Conservation (phyloP, 371 early-diverging fungal species). For the Mucor indicus region DNA sequence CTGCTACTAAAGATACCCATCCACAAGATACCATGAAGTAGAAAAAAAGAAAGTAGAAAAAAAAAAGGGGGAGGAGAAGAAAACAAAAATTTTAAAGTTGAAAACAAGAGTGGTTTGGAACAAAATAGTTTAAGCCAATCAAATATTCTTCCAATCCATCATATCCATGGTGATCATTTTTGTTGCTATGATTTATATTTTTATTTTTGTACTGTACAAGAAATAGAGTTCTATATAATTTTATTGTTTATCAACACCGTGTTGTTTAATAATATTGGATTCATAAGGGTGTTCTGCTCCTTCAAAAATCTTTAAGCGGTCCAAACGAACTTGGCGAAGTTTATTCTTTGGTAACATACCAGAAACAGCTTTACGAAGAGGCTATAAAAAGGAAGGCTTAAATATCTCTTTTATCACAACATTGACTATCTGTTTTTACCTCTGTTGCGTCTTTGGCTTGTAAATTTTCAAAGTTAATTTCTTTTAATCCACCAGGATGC, state of each 20-base stretch:
- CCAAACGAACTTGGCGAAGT: constrained; percentile 77
- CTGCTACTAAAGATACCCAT: too few species aligned
- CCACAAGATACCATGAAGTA: too few species aligned
- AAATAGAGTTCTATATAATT: neutral
- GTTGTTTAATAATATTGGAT: constrained; percentile 81
- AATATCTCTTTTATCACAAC: neutral
- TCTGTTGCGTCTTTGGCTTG: constrained; percentile 78
- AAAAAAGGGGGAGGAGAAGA: too few species aligned
- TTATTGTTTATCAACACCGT: constrained; percentile 56
- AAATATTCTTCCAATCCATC: too few species aligned
- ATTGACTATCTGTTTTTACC: constrained; percentile 30
- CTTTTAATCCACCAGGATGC: constrained; percentile 90
- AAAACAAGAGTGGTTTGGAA: too few species aligned
- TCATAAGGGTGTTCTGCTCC: constrained; percentile 90
- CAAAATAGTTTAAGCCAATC: too few species aligned
- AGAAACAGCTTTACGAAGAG: constrained; percentile 89
- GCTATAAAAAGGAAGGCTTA: constrained; percentile 22
- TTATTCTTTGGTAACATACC: constrained; percentile 97
- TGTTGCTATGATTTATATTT: too few species aligned
- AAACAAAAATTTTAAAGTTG: too few species aligned
- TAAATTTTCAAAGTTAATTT: constrained; percentile 72
- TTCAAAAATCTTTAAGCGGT: constrained; percentile 84
- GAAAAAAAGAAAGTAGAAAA: too few species aligned
- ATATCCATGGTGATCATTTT: too few species aligned
- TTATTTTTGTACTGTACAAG: too few species aligned